Evolutionary conservation across 257 asterid genomes (phyloP).

Genomic region (Ehretia macrophylla): DNA sequence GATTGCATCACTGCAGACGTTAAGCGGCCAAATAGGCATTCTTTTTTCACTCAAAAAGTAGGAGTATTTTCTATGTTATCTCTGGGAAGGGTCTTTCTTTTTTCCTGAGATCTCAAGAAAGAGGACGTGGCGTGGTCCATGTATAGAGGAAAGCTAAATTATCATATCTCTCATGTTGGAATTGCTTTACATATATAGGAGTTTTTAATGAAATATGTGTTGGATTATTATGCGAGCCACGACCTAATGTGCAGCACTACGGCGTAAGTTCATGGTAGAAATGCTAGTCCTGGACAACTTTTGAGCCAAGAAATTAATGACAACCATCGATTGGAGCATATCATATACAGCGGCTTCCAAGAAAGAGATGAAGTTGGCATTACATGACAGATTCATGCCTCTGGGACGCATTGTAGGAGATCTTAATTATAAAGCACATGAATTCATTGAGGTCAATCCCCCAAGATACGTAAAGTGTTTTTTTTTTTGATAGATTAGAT

Average conservation of each 20-base stretch:
- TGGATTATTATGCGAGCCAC: not conserved
- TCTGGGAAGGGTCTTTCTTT: not conserved
- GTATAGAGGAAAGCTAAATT: too few relatives aligned
- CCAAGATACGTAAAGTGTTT: too few relatives aligned
- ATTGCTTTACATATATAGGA: not conserved
- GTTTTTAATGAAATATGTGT: too few relatives aligned
- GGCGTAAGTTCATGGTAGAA: not conserved
- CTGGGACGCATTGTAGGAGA: not conserved
- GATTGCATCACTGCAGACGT: not conserved
- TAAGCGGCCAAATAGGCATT: not conserved
- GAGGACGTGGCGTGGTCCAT: too few relatives aligned
- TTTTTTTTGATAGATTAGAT: too few relatives aligned
- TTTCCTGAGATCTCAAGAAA: not conserved
- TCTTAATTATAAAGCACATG: too few relatives aligned
- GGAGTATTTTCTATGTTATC: not conserved
- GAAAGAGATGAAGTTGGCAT: slow-evolving; percentile 3
- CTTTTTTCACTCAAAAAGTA: not conserved
- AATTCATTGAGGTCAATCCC: too few relatives aligned
- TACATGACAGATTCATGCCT: not conserved
- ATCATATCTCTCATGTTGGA: not conserved
- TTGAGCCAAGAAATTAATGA: not conserved
- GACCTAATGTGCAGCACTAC: not conserved
- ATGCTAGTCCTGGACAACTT: not conserved
- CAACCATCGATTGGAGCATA: not conserved
- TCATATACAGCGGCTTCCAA: not conserved